Base-by-base conservation (phyloP, 1,284 basidiomycete genomes). In the Anthracocystis panici-leucophaei region DNA sequence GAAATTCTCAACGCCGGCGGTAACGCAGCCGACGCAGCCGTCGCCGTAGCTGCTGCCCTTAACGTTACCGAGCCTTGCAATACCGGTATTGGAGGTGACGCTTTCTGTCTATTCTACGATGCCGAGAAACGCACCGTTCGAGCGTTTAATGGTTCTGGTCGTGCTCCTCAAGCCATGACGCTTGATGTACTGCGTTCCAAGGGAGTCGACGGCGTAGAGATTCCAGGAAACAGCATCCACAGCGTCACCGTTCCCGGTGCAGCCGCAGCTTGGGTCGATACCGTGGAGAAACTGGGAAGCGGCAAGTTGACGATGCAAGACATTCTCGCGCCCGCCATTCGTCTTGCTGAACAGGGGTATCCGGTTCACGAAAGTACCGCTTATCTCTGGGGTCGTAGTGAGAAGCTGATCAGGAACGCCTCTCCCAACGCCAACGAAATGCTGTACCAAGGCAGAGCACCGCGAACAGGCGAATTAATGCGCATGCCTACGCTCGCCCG, bases 241-340 rank as follows among this genome's bases (percentile, higher is more conserved):
- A 89, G 91, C 14, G 95, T 95, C 7, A 98, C 96, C 0, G 94
- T 97, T 3, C 96, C 96, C 68, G 94, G 95, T 50, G 92, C 93
- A 20, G 92, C 95, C 1, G 93, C 94, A 21, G 93, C 93, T 12
- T 98, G 95, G 95, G 88, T 92, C 33, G 96, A 97, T 85, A 93
- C 94, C 0, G 88, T 97, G 50, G 89, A 92, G 62, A 87, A 88
- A 56, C 90, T 97, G 61, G 96, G 96, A 12, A 92, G 90, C 71
- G 92, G 93, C n/a, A 92, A 90, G 58, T 82, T 97, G 1, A 89
- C 89, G 6, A 86, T 95, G 56, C 89, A 88, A 5, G 92, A 97
- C n/a, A 89, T 95, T n/a, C 88, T 98, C 38, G 92, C 88, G 20
- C 96, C 96, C 14, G 86, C 85, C 11, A 85, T 86, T 50, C 65